phyloP scores from a whole-genome alignment of 2,329 filamentous ascomycete genomes.

The Fusarium sulawesiense region DNA sequence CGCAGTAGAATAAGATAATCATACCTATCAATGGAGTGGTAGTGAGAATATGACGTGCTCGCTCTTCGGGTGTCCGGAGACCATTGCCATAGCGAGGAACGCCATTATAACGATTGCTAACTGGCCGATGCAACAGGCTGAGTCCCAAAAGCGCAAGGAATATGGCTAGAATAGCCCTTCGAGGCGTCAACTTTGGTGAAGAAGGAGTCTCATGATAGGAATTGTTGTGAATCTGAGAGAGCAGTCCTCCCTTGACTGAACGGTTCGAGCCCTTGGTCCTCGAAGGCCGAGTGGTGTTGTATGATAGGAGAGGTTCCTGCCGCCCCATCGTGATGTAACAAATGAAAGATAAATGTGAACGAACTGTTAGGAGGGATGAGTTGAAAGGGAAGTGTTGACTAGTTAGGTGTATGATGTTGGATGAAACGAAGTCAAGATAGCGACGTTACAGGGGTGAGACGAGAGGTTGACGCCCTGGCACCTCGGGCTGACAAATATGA shows the following conservation, averaged over 20 bases:
- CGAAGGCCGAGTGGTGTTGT: conserved; percentile 28
- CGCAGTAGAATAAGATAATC: background rate
- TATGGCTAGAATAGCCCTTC: conserved; percentile 39
- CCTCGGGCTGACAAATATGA: conserved; percentile 33
- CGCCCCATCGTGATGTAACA: conserved; percentile 32
- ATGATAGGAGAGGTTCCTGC: conserved; percentile 38
- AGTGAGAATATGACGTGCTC: conserved; percentile 59
- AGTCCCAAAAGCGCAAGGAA: conserved; percentile 46
- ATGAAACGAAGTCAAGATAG: conserved; percentile 9
- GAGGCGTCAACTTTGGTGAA: conserved; percentile 43
- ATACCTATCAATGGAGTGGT: conserved; percentile 63
- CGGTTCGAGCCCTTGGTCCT: conserved; percentile 29
- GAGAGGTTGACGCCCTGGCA: conserved; percentile 11
- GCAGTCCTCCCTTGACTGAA: conserved; percentile 33
- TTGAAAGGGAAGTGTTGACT: background rate
- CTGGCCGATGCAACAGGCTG: conserved; percentile 44
- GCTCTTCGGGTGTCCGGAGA: conserved; percentile 55
- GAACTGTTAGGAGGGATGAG: background rate
- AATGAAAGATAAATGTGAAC: background rate
- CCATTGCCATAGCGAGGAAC: conserved; percentile 43
- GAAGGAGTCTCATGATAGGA: conserved; percentile 35
- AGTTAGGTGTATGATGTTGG: background rate
- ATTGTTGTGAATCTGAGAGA: conserved; percentile 36
- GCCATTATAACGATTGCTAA: conserved; percentile 40
- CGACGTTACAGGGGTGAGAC: conserved; percentile 29